Evolutionary conservation across 2,329 filamentous ascomycete genomes (phyloP).

Genomic region (Aspergillus glaucus): DNA sequence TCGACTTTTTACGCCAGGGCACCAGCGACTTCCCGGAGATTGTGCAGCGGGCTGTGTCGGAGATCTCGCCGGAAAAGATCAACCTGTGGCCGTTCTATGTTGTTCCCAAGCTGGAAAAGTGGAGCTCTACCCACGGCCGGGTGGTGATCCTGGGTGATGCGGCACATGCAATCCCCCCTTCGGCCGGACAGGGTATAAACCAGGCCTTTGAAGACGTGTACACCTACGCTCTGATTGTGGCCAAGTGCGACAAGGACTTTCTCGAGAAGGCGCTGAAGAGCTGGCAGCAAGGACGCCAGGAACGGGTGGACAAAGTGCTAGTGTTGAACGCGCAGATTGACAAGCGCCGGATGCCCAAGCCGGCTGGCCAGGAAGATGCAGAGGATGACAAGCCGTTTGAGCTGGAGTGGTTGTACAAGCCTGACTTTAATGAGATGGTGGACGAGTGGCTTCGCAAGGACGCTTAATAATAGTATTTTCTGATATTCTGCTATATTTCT

Average conservation of each 20-base stretch:
- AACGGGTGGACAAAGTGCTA: slow-evolving; percentile 43
- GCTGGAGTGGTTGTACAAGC: slow-evolving; percentile 40
- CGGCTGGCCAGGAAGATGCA: slow-evolving; percentile 2
- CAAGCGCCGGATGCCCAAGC: slow-evolving; percentile 39
- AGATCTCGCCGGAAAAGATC: slow-evolving; percentile 32
- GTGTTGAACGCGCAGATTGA: slow-evolving; percentile 46
- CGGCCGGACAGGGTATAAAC: slow-evolving; percentile 54
- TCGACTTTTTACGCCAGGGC: slow-evolving; percentile 31
- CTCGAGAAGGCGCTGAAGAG: slow-evolving; percentile 26
- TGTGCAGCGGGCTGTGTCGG: slow-evolving; percentile 31
- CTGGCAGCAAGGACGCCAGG: slow-evolving; percentile 48
- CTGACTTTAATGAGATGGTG: slow-evolving; percentile 33
- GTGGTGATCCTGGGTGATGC: slow-evolving; percentile 54
- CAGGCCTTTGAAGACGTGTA: slow-evolving; percentile 53
- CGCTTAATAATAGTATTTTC: too few species aligned
- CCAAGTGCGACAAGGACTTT: slow-evolving; percentile 12
- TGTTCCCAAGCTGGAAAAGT: slow-evolving; percentile 42
- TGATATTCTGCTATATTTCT: too few species aligned
- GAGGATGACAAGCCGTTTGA: slow-evolving; percentile 27
- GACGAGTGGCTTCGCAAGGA: slow-evolving; percentile 18
- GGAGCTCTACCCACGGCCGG: slow-evolving; percentile 33
- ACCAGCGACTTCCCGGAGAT: slow-evolving; percentile 29
- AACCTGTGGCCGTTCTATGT: slow-evolving; percentile 48
- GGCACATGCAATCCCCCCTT: slow-evolving; percentile 57
- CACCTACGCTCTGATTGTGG: slow-evolving; percentile 38